These are phyloP conservation scores for Ichthyophonus hoferi DNA, from an alignment of 208 protist genomes.

Conservation along the genomic window DNA sequence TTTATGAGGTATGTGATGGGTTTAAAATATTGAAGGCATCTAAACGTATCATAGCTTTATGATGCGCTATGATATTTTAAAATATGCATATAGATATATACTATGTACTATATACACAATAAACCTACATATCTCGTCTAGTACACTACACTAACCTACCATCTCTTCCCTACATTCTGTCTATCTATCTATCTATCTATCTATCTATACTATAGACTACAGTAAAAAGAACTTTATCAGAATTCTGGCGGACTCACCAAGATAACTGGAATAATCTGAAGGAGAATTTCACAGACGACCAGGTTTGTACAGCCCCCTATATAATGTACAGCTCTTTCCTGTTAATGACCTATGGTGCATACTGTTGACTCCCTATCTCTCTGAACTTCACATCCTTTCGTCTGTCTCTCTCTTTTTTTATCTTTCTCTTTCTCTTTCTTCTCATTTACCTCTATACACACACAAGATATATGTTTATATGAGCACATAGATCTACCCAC, in stretches of 20 bases:
- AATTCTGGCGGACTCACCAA: slow-evolving; percentile 49
- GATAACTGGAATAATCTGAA: slow-evolving; percentile 43
- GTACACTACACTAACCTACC: not conserved
- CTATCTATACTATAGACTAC: slow-evolving; percentile 13
- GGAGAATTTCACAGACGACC: slow-evolving; percentile 35
- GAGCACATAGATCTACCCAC: too few relatives aligned
- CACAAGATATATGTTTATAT: not conserved
- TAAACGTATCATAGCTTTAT: not conserved
- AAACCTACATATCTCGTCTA: not conserved
- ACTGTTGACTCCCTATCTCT: not conserved
- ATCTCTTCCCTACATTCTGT: not conserved
- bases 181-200: not conserved
- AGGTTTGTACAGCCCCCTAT: not conserved
- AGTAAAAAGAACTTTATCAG: slow-evolving; percentile 29
- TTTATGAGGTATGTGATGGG: not conserved
- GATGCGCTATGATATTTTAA: not conserved
- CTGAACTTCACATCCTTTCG: not conserved
- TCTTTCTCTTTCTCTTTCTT: not conserved
- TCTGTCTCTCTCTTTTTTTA: not conserved
- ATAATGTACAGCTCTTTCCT: not conserved
- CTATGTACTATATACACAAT: too few relatives aligned
- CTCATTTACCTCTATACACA: not conserved
- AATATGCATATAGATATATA: not conserved
- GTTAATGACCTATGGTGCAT: not conserved
- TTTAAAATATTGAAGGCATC: not conserved